phyloP scores from a whole-genome alignment of 768 basidiomycete species.

The Lentinula detonsa region DNA sequence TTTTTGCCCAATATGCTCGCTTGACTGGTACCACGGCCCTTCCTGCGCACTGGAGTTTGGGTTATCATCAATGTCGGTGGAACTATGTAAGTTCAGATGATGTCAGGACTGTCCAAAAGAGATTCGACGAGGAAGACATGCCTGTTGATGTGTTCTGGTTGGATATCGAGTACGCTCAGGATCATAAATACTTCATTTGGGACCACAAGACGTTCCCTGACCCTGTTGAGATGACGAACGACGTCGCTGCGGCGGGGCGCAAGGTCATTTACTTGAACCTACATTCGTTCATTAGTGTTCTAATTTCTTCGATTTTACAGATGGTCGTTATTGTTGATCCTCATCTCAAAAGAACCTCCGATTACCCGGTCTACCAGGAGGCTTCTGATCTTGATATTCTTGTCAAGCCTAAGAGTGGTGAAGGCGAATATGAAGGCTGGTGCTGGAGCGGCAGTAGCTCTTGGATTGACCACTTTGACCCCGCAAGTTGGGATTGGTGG shows the following conservation, averaged over 20 bases:
- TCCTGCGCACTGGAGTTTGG: slow-evolving; percentile 89
- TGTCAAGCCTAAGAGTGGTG: slow-evolving; percentile 73
- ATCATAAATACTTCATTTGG: slow-evolving; percentile 98
- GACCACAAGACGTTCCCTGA: slow-evolving; percentile 89
- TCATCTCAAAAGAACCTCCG: slow-evolving; percentile 78
- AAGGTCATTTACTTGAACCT: slow-evolving; percentile 48
- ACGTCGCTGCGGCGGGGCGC: slow-evolving; percentile 77
- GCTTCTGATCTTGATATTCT: slow-evolving; percentile 80
- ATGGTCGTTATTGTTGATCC: slow-evolving; percentile 99
- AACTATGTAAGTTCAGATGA: slow-evolving; percentile 93
- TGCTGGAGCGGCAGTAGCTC: slow-evolving; percentile 97
- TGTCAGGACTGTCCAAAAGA: slow-evolving; percentile 73
- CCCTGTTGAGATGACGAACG: slow-evolving; percentile 88
- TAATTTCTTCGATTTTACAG: slow-evolving; percentile 29
- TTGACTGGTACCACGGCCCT: slow-evolving; percentile 84
- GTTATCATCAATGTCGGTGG: slow-evolving; percentile 98
- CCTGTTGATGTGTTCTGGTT: slow-evolving; percentile 97
- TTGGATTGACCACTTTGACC: slow-evolving; percentile 98
- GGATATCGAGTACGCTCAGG: slow-evolving; percentile 92
- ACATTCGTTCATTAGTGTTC: slow-evolving; percentile 3
- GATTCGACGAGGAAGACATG: slow-evolving; percentile 92
- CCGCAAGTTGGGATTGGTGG: slow-evolving; percentile 89
- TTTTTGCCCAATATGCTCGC: slow-evolving; percentile 80
- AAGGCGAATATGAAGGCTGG: slow-evolving; percentile 93
- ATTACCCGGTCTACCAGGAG: slow-evolving; percentile 80